Evolutionary conservation across 2,329 filamentous ascomycete genomes (phyloP).

Genomic region (Diaporthe humulicola): DNA sequence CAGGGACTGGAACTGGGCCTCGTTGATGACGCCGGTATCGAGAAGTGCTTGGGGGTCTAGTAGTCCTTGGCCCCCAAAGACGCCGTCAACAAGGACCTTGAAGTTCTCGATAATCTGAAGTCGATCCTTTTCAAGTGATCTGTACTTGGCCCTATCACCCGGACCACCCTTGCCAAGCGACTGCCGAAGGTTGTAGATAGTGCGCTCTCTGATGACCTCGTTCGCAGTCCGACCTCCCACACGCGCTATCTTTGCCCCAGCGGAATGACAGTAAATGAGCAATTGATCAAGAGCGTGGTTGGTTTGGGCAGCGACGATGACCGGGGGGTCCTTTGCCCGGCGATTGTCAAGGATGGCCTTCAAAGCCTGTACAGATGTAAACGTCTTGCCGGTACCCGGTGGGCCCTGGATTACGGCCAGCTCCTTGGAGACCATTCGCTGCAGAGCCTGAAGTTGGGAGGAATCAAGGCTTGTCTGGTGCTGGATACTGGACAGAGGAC

Average conservation of each 20-base stretch:
- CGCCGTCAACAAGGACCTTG: slow-evolving; percentile 55
- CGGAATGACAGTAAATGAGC: slow-evolving; percentile 69
- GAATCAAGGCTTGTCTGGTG: slow-evolving; percentile 67
- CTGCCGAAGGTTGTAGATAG: slow-evolving; percentile 72
- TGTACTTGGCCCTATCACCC: slow-evolving; percentile 43
- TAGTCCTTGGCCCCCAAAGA: slow-evolving; percentile 54
- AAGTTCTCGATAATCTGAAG: slow-evolving; percentile 52
- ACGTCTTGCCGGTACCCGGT: slow-evolving; percentile 82
- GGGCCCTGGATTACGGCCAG: slow-evolving; percentile 87
- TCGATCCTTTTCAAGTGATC: slow-evolving; percentile 46
- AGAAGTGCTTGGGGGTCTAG: slow-evolving; percentile 68
- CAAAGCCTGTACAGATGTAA: slow-evolving; percentile 81
- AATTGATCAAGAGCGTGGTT: slow-evolving; percentile 93
- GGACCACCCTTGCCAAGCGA: slow-evolving; percentile 39
- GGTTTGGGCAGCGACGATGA: slow-evolving; percentile 87
- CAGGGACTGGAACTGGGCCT: slow-evolving; percentile 74
- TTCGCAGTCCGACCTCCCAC: slow-evolving; percentile 79
- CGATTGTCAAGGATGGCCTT: slow-evolving; percentile 74
- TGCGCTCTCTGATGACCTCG: slow-evolving; percentile 73
- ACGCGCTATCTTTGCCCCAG: slow-evolving; percentile 68
- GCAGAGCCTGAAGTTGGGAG: slow-evolving; percentile 78
- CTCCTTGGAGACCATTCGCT: slow-evolving; percentile 77
- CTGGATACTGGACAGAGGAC: slow-evolving; percentile 40
- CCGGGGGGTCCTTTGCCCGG: slow-evolving; percentile 69
- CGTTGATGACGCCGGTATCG: slow-evolving; percentile 69